Evolutionary conservation across 2,329 filamentous ascomycete species (phyloP), one percentile per base, ranked within the genome.

Genomic region (Colletotrichum endophyticum): DNA sequence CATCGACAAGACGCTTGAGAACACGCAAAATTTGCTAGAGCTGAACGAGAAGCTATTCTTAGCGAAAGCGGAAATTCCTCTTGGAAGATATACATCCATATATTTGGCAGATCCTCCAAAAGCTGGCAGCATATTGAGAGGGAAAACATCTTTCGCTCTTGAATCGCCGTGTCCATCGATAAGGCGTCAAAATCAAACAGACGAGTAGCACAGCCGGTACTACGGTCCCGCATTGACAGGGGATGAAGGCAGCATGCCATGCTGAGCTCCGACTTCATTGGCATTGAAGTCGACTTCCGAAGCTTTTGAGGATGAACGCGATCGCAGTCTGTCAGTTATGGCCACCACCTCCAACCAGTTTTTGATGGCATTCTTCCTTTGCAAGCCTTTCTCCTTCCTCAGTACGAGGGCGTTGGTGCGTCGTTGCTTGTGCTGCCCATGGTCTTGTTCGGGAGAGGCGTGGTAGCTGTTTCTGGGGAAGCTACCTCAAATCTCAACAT

Each of bases 1-100:
- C 19, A 74, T 83, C 3, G 68, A 78, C 9, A 69, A 74, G 8
- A 81, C 83, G 3, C 39, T 84, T 49, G 62, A 70, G 9, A 79
- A 83, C 32, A 77, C 79, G 1, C 78, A 72, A 8, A 73, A 59
- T n/a, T 77, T 84, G 1, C 72, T 84, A 5, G 82, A 80, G 44
- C 81, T 82, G 79, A 30, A 30, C 30, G 30, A 30, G 30, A 30
- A 30, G 9, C 30, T 30, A 30, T 30, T 11, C 30, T 30, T 30
- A 11, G 30, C 30, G 30, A 30, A 30, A 30, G 11, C 61, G 30
- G 28, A 16, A 64, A 64, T 15, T 25, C 8, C 27, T 57, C 56
- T 15, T 9, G 15, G 4, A 59, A 59, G 56, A 59, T 28, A 27
- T 27, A 25, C 8, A 7, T 59, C 56, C 12, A 28, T n/a, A 28